Conservation (phyloP, 345 rosid species). For the Theobroma cacao region DNA sequence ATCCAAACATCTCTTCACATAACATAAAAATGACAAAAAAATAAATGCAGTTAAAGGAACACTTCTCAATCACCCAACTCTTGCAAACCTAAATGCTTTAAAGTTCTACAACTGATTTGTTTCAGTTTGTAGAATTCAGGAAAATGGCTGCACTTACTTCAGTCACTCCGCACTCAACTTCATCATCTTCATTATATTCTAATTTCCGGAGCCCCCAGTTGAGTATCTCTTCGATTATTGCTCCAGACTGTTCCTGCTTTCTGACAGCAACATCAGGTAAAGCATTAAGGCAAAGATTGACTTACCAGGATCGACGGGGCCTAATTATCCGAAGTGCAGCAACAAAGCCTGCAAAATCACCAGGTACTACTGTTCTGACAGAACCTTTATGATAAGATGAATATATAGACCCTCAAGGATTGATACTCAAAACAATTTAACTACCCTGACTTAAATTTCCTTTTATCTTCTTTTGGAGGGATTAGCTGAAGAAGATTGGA, state of each 20-base stretch:
- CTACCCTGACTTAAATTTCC: constrained; percentile 15
- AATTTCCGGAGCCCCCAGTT: constrained; percentile 38
- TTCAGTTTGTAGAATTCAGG: neutral
- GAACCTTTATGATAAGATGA: neutral
- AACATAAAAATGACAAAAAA: constrained; percentile 9
- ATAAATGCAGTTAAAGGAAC: neutral
- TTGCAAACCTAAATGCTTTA: neutral
- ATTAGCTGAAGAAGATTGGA: constrained; percentile 98
- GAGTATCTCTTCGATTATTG: constrained; percentile 29
- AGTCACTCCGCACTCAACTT: constrained; percentile 36
- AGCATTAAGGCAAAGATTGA: constrained; percentile 18
- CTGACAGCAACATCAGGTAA: constrained; percentile 18
- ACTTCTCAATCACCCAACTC: neutral
- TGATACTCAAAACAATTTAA: constrained; percentile 1
- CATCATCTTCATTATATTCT: constrained; percentile 28
- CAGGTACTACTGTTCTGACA: constrained; percentile 47
- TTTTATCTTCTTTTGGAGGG: constrained; percentile 38
- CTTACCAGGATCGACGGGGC: constrained; percentile 20
- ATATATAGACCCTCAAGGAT: neutral
- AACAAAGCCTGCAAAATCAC: constrained; percentile 81
- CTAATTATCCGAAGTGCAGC: constrained; percentile 56
- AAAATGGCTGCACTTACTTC: constrained; percentile 63
- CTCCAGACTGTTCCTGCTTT: constrained; percentile 21
- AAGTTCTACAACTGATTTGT: neutral
- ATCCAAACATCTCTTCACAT: neutral